These are phyloP conservation scores for Pyricularia pennisetigena DNA, from an alignment of 2,329 filamentous ascomycete species.

Conservation along the genomic window DNA sequence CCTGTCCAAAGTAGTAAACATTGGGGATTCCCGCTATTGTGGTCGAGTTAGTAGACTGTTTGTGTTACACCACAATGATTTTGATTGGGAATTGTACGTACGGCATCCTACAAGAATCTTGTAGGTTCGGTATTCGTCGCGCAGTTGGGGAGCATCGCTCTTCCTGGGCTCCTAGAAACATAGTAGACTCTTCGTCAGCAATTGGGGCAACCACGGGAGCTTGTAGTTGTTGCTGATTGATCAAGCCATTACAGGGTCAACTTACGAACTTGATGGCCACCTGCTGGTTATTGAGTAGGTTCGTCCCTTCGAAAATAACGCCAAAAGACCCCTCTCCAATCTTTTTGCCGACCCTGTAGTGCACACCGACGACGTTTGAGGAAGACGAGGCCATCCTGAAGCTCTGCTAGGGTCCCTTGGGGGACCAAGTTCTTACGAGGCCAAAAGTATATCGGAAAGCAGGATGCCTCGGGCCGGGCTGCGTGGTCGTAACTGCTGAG, in stretches of 20 bases:
- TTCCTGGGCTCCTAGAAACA: slow-evolving; percentile 64
- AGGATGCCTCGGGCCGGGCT: background rate
- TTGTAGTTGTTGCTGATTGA: background rate
- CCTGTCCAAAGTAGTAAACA: slow-evolving; percentile 98
- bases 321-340: slow-evolving; percentile 97
- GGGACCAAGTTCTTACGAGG: background rate
- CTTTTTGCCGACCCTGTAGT: slow-evolving; percentile 99
- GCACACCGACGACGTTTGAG: slow-evolving; percentile 68
- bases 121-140: slow-evolving; percentile 95
- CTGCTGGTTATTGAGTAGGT: slow-evolving; percentile 98
- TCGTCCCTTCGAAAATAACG: slow-evolving; percentile 97
- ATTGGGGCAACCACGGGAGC: background rate
- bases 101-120: slow-evolving; percentile 77
- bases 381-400: background rate
- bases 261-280: slow-evolving; percentile 99
- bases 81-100: background rate
- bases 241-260: background rate
- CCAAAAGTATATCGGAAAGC: background rate
- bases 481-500: background rate
- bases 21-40: slow-evolving; percentile 86
- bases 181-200: background rate
- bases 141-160: slow-evolving; percentile 86
- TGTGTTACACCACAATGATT: background rate
- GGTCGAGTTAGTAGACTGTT: background rate
- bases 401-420: background rate